Percentiles rank a stretch among this genome's conserved stretches.
These are phyloP conservation scores for Angophora floribunda DNA, from an alignment of 345 rosid genomes.

Conservation along the genomic window DNA sequence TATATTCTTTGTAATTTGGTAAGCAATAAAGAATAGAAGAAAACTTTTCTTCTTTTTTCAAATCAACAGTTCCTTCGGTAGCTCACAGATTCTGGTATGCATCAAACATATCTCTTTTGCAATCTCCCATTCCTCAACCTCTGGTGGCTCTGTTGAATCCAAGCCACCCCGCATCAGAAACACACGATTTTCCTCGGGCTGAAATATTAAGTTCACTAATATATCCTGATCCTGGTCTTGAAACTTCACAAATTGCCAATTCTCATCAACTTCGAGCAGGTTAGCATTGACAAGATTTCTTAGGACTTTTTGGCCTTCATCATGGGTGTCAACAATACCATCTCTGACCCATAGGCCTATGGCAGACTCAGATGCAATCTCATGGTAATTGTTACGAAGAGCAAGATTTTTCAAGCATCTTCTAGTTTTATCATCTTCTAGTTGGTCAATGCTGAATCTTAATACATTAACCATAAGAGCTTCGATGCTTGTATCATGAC, in stretches of 20 bases:
- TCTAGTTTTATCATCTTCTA: background rate
- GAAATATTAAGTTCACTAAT: background rate
- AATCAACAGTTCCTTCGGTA: constrained; percentile 2
- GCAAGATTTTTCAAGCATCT: background rate
- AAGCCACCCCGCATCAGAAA: background rate
- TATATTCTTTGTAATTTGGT: too few relatives aligned
- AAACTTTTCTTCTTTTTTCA: too few relatives aligned
- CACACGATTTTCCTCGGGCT: background rate
- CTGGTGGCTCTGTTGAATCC: background rate
- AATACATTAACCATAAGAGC: background rate
- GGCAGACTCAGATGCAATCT: background rate
- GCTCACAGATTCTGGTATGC: background rate
- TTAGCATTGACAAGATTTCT: background rate
- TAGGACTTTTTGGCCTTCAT: background rate
- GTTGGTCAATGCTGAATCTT: background rate
- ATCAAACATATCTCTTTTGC: constrained; percentile 1
- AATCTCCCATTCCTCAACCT: constrained; percentile 5
- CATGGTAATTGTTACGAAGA: background rate
- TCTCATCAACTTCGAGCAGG: background rate
- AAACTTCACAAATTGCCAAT: background rate
- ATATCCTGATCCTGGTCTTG: background rate
- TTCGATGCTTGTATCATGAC: background rate
- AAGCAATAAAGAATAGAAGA: too few relatives aligned
- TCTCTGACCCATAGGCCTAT: background rate
- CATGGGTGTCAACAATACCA: background rate